Base-by-base conservation (phyloP, 177 flowering plant species). In the Viscum album region DNA sequence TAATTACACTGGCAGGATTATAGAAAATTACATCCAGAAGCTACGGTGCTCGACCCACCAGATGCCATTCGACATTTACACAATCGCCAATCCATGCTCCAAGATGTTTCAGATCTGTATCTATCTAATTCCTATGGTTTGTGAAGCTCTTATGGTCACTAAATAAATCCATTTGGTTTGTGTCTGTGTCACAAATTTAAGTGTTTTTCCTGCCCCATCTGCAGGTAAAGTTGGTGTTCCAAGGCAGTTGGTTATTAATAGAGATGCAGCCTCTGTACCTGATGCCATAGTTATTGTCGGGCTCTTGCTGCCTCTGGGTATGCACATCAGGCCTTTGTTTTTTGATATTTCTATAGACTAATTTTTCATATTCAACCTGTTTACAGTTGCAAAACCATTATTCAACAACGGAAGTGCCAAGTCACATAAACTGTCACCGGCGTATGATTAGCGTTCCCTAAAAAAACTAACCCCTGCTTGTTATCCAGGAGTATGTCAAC, bases 401-500 rank as follows among this genome's bases (percentile, higher is more conserved):
- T 82, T 88, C 70, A 82, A 79, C 58, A 90, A 90, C 81, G 94
- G 90, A 70, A 89, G 84, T 66, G 84, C 91, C n/a, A 89, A 88
- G 76, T 92, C 97, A 17, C 99, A 94, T 78, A 87, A 87, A 76
- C 66, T 92, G 23, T 87, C 93, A 41, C 89, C 92, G 67, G 99
- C 99, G 35, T 94, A 82, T 78, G 97, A 94, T 75, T 85, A 82
- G 37, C 77, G 71, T 62, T 92, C 97, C 36, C 92, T 92, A 15
- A 80, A 79, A 68, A 86, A 86, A 71, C 92, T 94, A 92, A 50
- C 90, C 97, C 58, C 99, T 97, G 11, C 86, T 94, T 76, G 97
- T 95, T 74, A 82, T 95, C 50, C 99, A 95, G 78, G 99, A 95
- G 80, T 95, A 92, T 75, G 93, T 95, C 61, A 94, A 94, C 74